Evolutionary conservation across 2,329 filamentous ascomycete species (phyloP), one percentile per base, ranked within the genome.

Genomic region (Alternaria triticimaculans): DNA sequence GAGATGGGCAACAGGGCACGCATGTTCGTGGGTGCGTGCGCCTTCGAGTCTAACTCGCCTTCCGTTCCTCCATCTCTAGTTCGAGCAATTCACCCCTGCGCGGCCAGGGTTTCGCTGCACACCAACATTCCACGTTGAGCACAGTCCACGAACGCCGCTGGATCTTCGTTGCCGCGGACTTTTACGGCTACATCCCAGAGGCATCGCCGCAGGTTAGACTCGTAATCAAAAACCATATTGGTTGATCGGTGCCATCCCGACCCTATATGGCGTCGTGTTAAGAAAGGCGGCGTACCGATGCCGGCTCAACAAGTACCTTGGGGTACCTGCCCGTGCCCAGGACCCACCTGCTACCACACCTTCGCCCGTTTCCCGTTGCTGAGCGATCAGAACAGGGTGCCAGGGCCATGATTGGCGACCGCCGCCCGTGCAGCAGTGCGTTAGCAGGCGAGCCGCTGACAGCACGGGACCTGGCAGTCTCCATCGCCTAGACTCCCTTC

Each of bases 221-320:
- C 66, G 72, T 70, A 78, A 79, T 79, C 74, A 77, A 77, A 74
- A 69, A 60, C 57, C 71, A 78, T 76, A 80, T 80, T 79, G 74
- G 72, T 64, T 76, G 76, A 78, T 75, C 68, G 69, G 73, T 76
- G 73, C 73, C 59, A 76, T 69, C 71, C 76, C 62, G 60, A 63
- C 67, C 71, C 71, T 75, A 76, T 78, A 76, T 67, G 66, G 48
- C 64, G 44, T 60, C 62, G 45, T 68, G 55, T 72, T 75, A 75
- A 72, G 58, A 46, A 55, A 43, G 44, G 64, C 65, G 55, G 68
- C 70, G 67, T 74, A 76, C 75, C 72, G 70, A 74, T 72, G 72
- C 73, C 74, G 73, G 75, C 69, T 73, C 66, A 62, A 70, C 72
- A 76, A 69, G 75, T 76, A 77, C 68, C 68, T 67, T 71, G 69